Percentiles rank a stretch among this genome's conserved stretches.
Evolutionary conservation across 208 protist species (phyloP).

Genomic region (Borovskyia barvae): DNA sequence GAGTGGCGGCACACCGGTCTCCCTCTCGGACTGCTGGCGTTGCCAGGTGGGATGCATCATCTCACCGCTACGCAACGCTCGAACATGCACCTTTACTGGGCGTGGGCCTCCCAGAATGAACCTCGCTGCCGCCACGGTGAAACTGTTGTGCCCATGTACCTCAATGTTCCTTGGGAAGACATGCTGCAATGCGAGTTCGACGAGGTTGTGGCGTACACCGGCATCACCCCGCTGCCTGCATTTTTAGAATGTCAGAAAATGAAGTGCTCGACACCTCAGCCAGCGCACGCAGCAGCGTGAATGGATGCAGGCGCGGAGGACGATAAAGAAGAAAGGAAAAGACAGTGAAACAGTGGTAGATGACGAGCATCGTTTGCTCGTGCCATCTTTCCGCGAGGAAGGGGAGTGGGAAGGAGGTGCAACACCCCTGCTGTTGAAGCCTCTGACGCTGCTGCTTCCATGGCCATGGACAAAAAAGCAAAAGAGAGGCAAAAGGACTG

Average conservation of each 20-base stretch:
- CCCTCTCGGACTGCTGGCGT: conserved; percentile 65
- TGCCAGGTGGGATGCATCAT: conserved; percentile 63
- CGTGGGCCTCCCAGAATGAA: conserved; percentile 59
- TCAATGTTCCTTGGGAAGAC: conserved; percentile 78
- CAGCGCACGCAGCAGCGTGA: no score
- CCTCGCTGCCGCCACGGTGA: conserved; percentile 51
- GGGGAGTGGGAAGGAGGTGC: no score
- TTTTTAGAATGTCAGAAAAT: conserved; percentile 40
- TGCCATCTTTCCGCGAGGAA: no score
- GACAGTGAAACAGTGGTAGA: no score
- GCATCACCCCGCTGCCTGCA: conserved; percentile 63
- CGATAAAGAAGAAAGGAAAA: no score
- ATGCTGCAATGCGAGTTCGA: conserved; percentile 56
- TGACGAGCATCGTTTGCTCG: no score
- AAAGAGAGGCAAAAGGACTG: no score
- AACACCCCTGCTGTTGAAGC: no score
- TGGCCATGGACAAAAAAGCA: no score
- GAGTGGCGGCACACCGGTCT: conserved; percentile 84
- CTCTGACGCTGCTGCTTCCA: no score
- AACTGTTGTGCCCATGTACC: conserved; percentile 47
- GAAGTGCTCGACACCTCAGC: no score
- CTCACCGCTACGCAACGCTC: conserved; percentile 42
- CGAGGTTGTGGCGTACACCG: conserved; percentile 43
- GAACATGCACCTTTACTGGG: conserved; percentile 46
- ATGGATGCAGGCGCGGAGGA: no score